A percentile compares a stretch with the other conserved stretches of the same genome.
Evolutionary conservation across 192 early-diverging fungal genomes (phyloP).

Genomic region (Mortierella claussenii): DNA sequence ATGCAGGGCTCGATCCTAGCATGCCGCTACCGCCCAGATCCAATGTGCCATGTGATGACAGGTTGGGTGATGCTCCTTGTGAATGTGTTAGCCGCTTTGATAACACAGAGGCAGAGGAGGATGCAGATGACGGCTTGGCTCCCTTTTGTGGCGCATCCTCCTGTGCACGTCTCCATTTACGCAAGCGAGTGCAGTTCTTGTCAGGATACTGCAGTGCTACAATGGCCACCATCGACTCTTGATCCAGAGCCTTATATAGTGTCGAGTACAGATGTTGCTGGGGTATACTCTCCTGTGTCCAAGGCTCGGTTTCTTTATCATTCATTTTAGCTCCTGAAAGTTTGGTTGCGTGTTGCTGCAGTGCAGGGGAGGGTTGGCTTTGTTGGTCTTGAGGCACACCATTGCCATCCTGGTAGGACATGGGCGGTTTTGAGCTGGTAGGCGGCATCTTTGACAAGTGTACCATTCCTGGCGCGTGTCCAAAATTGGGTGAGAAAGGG

Average conservation of each 20-base stretch:
- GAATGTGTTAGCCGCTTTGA: constrained; percentile 32
- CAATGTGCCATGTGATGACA: neutral
- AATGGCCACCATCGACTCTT: constrained; percentile 38
- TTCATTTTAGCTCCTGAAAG: constrained; percentile 4
- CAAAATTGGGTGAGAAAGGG: constrained; percentile 13
- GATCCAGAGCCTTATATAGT: constrained; percentile 25
- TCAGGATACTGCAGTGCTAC: constrained; percentile 48
- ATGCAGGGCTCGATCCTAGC: constrained; percentile 2
- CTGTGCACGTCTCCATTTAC: constrained; percentile 30
- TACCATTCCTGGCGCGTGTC: constrained; percentile 4
- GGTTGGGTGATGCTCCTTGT: constrained; percentile 27
- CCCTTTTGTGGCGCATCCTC: constrained; percentile 13
- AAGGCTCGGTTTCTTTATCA: constrained; percentile 2
- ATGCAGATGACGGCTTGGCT: neutral
- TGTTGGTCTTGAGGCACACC: constrained; percentile 7
- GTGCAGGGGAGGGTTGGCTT: neutral
- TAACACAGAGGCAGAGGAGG: neutral
- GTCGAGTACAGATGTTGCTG: constrained; percentile 28
- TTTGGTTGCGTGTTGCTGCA: neutral
- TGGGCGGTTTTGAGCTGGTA: constrained; percentile 9
- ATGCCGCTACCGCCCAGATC: neutral
- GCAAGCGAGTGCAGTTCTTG: constrained; percentile 25
- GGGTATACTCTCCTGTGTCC: constrained; percentile 4
- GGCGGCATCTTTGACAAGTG: constrained; percentile 29
- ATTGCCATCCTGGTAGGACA: constrained; percentile 2